These are phyloP conservation scores for Fusarium sp. DNA, from an alignment of 2,329 filamentous ascomycete species.

Conservation along the genomic window DNA sequence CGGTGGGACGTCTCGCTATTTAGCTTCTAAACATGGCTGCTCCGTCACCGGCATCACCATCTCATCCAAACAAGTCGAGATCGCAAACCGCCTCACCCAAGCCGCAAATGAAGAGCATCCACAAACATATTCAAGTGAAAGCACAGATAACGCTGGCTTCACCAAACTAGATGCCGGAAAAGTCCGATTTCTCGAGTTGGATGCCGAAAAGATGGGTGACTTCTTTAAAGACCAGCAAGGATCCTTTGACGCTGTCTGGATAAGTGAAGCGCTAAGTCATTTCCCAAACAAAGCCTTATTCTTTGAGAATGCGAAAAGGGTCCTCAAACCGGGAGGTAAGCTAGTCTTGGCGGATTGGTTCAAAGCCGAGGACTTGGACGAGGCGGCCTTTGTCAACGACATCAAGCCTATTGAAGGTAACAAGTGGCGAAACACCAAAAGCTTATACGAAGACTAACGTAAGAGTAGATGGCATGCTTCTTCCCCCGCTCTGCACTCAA, in stretches of 20 bases:
- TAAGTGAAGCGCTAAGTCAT: slow-evolving; percentile 70
- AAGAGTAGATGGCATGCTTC: slow-evolving; percentile 65
- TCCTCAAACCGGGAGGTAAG: slow-evolving; percentile 61
- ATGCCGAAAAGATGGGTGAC: slow-evolving; percentile 69
- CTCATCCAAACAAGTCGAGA: slow-evolving; percentile 67
- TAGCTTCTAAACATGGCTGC: slow-evolving; percentile 63
- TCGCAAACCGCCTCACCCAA: slow-evolving; percentile 62
- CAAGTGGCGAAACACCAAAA: background rate
- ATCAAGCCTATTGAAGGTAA: slow-evolving; percentile 69
- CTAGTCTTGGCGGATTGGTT: slow-evolving; percentile 72
- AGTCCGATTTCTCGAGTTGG: slow-evolving; percentile 67
- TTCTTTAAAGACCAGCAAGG: slow-evolving; percentile 54
- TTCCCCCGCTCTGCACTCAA: slow-evolving; percentile 66
- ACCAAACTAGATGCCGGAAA: slow-evolving; percentile 54
- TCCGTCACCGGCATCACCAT: slow-evolving; percentile 70
- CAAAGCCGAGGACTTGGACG: slow-evolving; percentile 59
- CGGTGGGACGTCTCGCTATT: slow-evolving; percentile 67
- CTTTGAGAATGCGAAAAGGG: slow-evolving; percentile 61
- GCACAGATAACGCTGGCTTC: slow-evolving; percentile 47
- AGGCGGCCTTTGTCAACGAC: slow-evolving; percentile 59
- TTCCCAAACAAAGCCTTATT: slow-evolving; percentile 69
- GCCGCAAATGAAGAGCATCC: slow-evolving; percentile 41
- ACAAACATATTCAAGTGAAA: background rate
- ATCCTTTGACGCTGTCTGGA: slow-evolving; percentile 68
- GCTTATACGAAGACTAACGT: background rate